Evolutionary conservation across 192 early-diverging fungal species (phyloP), one percentile per base, ranked within the genome.

Genomic region (Backusella tarrabulga): DNA sequence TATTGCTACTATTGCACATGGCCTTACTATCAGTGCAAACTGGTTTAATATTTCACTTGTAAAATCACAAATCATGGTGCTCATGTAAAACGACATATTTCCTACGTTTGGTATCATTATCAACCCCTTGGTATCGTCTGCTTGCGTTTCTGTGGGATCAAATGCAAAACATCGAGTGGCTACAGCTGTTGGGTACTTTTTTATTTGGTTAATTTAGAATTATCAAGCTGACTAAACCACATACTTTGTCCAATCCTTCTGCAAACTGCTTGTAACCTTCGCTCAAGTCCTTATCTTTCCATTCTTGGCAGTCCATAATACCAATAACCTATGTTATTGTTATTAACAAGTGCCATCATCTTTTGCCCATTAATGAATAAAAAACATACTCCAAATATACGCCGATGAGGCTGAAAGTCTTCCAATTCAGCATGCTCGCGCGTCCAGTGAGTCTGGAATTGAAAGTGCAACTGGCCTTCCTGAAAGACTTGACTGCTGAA

Each of bases 21-120:
- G 12, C 69, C 81, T 76, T 85, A 93, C 92, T 76, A 95, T 73
- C 29, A 77, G 85, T 6, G 88, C 87, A 71, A 95, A 92, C 70
- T 90, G 89, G 34, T 81, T 83, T 34, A 95, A 79, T 63, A 95
- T 81, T 67, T 92, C 91, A 77, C 85, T 87, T n/a, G 93, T 86
- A 79, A 95, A 90, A 79, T 93, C 92, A 70, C 89, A 94, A 73
- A 95, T 93, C 86, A 93, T 86, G 0, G 92, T 92, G 67, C 84
- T 85, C 72, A 95, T 83, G 73, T 95, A 93, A 75, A 93, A 94
- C 0, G 87, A 88, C 23, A 92, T 85, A 70, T 94, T 88, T 46
- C 94, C 94, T 19, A 92, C 93, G 76, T 93, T 90, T 1, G 94
- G 94, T 69, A 95, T 92, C 88, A 92, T 92, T 34, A 92, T 91